These are phyloP conservation scores for Coemansia sp. DNA, from an alignment of 192 early-diverging fungal genomes.

Conservation along the genomic window DNA sequence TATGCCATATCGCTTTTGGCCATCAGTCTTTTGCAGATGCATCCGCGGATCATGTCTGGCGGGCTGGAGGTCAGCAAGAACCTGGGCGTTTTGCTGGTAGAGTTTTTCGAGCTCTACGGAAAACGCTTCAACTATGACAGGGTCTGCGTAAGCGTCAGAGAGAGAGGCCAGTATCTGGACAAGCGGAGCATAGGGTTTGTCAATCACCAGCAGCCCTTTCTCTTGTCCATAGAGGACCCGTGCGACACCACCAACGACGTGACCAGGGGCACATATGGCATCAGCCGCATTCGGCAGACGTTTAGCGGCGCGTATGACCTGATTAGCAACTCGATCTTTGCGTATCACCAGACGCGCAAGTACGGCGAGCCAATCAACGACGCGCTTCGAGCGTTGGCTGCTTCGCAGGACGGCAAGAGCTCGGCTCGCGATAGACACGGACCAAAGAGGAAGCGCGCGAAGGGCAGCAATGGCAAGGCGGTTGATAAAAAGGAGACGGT, in stretches of 20 bases:
- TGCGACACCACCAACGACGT: constrained; percentile 58
- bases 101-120: constrained; percentile 93
- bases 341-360: constrained; percentile 51
- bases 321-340: constrained; percentile 48
- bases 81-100: constrained; percentile 83
- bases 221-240: constrained; percentile 59
- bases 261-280: constrained; percentile 49
- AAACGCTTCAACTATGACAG: constrained; percentile 65
- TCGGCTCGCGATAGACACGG: background rate
- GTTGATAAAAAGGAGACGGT: background rate
- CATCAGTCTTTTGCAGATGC: constrained; percentile 81
- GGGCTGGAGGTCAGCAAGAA: constrained; percentile 65
- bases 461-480: constrained; percentile 19
- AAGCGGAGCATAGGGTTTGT: constrained; percentile 26
- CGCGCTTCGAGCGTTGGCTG: constrained; percentile 13
- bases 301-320: constrained; percentile 52
- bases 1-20: constrained; percentile 78
- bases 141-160: constrained; percentile 62
- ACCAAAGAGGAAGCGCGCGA: constrained; percentile 23
- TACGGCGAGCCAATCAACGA: constrained; percentile 49
- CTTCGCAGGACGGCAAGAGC: background rate
- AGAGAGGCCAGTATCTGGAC: constrained; percentile 57
- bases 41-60: constrained; percentile 69
- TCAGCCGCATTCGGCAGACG: constrained; percentile 43
- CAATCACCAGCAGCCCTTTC: constrained; percentile 31